These are phyloP conservation scores for Corylus avellana DNA, from an alignment of 306 rosid species.

Conservation along the genomic window DNA sequence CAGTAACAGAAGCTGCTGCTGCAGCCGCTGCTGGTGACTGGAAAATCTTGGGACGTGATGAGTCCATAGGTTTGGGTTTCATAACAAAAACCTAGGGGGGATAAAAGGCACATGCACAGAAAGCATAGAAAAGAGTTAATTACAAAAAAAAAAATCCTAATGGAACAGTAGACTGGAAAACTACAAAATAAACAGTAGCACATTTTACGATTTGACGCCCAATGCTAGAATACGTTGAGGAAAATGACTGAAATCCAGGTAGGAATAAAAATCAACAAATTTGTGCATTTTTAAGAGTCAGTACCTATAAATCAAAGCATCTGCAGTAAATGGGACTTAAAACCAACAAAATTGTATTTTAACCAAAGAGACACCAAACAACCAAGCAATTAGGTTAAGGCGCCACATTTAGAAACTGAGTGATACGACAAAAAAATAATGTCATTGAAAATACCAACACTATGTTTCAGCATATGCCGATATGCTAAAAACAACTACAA, in stretches of 20 bases:
- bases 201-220: not conserved
- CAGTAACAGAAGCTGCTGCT: conserved; percentile 94
- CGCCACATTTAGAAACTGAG: no score
- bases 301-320: not conserved
- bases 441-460: no score
- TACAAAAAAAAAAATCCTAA: not conserved
- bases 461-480: not conserved
- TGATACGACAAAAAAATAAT: no score
- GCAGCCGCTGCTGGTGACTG: conserved; percentile 98
- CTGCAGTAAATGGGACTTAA: not conserved
- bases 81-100: conserved; percentile 66
- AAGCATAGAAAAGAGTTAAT: conserved; percentile 9
- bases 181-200: not conserved
- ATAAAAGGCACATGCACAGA: conserved; percentile 23
- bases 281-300: not conserved
- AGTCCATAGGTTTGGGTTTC: conserved; percentile 74
- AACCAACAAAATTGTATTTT: no score
- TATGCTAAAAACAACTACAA: not conserved
- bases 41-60: conserved; percentile 73
- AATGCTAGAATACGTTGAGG: not conserved
- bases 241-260: not conserved
- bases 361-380: no score
- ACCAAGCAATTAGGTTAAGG: no score
- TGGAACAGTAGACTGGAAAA: not conserved
- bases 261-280: not conserved